phyloP scores from a whole-genome alignment of 1,139 yeast genomes.

The Ogataea hybrid region DNA sequence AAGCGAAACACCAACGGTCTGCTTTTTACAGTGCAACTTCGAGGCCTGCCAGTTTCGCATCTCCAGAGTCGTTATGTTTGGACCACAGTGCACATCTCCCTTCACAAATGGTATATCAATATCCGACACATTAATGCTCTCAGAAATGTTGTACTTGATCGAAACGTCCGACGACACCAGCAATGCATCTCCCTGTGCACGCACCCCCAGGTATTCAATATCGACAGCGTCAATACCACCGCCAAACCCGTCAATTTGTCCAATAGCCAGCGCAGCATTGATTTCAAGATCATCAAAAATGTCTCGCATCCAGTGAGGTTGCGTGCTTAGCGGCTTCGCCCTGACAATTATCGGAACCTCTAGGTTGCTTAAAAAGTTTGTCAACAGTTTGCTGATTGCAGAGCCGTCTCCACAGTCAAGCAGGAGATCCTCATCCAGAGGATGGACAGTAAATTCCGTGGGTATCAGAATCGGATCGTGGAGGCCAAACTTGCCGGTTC shows the following conservation, averaged over 20 bases:
- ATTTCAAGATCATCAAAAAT: conserved; percentile 7
- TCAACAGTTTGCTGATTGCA: background rate
- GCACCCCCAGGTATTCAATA: background rate
- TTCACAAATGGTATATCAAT: background rate
- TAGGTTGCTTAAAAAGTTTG: conserved; percentile 1
- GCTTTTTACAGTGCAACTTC: conserved; percentile 6
- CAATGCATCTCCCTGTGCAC: background rate
- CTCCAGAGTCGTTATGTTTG: background rate
- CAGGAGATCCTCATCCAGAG: background rate
- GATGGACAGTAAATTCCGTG: background rate
- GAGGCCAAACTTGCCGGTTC: background rate
- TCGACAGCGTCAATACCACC: background rate
- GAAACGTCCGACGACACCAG: background rate
- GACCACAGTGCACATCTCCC: background rate
- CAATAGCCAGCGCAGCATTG: background rate
- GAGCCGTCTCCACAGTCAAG: conserved; percentile 6
- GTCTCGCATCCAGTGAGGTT: conserved; percentile 9
- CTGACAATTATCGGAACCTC: conserved; percentile 2
- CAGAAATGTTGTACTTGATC: background rate
- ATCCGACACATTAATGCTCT: background rate
- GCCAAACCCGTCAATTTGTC: background rate
- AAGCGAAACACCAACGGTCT: conserved; percentile 2
- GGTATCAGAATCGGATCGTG: background rate
- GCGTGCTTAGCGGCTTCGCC: conserved; percentile 2
- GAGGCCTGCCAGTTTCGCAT: conserved; percentile 12